phyloP scores from a whole-genome alignment of 352 stramenopile species.

The Phytophthora sp. region DNA sequence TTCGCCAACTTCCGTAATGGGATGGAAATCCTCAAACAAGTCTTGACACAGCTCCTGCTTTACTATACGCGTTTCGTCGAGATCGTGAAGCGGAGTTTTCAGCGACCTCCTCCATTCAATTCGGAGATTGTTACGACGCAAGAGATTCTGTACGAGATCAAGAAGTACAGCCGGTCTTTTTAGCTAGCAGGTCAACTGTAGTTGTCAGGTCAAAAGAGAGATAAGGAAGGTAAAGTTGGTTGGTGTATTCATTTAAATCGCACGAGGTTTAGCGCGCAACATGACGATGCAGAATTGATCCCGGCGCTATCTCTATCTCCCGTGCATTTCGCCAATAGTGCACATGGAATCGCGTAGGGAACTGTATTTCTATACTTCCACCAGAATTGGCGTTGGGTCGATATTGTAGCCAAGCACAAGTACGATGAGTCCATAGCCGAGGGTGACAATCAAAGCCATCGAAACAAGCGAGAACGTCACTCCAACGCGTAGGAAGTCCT shows the following conservation, averaged over 20 bases:
- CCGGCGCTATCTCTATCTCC: constrained; percentile 14
- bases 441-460: constrained; percentile 84
- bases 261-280: constrained; percentile 2
- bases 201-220: too few species aligned
- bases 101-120: constrained; percentile 81
- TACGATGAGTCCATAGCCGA: constrained; percentile 87
- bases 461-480: constrained; percentile 88
- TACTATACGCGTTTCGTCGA: constrained; percentile 99
- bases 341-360: constrained; percentile 12
- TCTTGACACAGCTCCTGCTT: constrained; percentile 97
- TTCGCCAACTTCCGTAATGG: constrained; percentile 99
- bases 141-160: constrained; percentile 98
- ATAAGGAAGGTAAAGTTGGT: constrained; percentile 4
- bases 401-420: constrained; percentile 83
- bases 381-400: constrained; percentile 45
- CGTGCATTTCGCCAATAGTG: neutral
- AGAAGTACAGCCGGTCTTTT: constrained; percentile 96
- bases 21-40: constrained; percentile 99
- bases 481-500: constrained; percentile 88
- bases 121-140: constrained; percentile 96
- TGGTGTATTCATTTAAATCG: constrained; percentile 26
- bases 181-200: constrained; percentile 47
- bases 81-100: constrained; percentile 94
- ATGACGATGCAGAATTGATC: constrained; percentile 15
- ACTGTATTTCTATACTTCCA: constrained; percentile 23